Evolutionary conservation across 1,284 basidiomycete genomes (phyloP).

Genomic region (Psilocybe mexicana): DNA sequence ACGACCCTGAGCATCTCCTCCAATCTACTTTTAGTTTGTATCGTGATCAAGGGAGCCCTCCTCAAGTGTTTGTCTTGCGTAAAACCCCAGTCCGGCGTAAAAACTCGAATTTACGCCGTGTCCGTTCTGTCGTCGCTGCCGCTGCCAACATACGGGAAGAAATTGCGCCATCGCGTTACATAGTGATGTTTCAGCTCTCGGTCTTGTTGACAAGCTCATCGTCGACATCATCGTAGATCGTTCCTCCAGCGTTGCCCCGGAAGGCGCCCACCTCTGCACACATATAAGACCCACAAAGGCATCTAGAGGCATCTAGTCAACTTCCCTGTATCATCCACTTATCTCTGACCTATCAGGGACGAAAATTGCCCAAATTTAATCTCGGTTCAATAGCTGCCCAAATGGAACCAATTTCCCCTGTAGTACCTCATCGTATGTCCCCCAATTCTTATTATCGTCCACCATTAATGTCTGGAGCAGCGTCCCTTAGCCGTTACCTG

Average conservation of each 20-base stretch:
- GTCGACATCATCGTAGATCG: neutral
- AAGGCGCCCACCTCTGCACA: neutral
- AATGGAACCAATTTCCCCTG: neutral
- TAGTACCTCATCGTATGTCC: conserved; percentile 34
- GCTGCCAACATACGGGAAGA: conserved; percentile 1
- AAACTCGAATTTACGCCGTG: conserved; percentile 2
- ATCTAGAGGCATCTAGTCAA: neutral
- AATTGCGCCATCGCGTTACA: conserved; percentile 1
- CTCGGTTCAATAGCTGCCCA: neutral
- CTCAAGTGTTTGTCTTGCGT: neutral
- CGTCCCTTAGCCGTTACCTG: conserved; percentile 58
- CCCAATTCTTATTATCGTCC: conserved; percentile 6
- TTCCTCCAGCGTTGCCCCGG: neutral
- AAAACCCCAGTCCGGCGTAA: neutral
- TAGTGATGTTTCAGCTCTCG: neutral
- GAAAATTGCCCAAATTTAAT: neutral
- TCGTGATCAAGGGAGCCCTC: neutral
- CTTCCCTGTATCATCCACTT: neutral
- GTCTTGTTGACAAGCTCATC: neutral
- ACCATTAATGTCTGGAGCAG: conserved; percentile 35
- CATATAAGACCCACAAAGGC: neutral
- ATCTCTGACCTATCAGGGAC: neutral
- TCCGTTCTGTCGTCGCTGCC: neutral
- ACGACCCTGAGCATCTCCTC: neutral
- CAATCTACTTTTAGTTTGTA: neutral